phyloP scores from a whole-genome alignment of 2,329 filamentous ascomycete genomes.

The Penicillium decumbens region DNA sequence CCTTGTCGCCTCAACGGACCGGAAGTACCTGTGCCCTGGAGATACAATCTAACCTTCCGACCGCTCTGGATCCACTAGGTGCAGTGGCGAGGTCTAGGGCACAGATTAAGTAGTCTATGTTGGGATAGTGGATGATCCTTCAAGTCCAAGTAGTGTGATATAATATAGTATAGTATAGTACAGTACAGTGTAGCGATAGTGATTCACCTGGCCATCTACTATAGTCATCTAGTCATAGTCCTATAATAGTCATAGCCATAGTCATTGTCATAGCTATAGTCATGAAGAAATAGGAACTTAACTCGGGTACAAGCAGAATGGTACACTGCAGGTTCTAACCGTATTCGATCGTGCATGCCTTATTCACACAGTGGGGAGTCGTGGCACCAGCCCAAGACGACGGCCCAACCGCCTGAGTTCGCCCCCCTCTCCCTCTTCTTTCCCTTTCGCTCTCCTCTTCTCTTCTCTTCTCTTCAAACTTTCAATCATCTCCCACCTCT shows the following conservation, averaged over 20 bases:
- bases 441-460: constrained; percentile 15
- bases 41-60: background rate
- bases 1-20: background rate
- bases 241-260: too few relatives aligned
- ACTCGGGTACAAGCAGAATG: background rate
- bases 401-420: constrained; percentile 38
- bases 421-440: constrained; percentile 31
- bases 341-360: constrained; percentile 31
- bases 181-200: background rate
- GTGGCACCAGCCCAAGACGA: constrained; percentile 41
- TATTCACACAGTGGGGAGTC: constrained; percentile 33
- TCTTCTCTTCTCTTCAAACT: constrained; percentile 6
- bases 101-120: constrained; percentile 23
- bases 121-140: background rate
- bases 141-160: background rate
- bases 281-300: background rate
- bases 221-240: too few relatives aligned
- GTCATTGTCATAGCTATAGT: background rate
- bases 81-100: constrained; percentile 9
- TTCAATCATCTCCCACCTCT: constrained; percentile 7
- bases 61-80: constrained; percentile 11
- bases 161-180: background rate
- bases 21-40: background rate
- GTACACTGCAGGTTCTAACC: constrained; percentile 20
- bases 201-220: background rate